Percentiles rank a stretch among this genome's conserved stretches.
These are phyloP conservation scores for Mortierella antarctica DNA, from an alignment of 192 early-diverging fungal genomes.

Conservation along the genomic window DNA sequence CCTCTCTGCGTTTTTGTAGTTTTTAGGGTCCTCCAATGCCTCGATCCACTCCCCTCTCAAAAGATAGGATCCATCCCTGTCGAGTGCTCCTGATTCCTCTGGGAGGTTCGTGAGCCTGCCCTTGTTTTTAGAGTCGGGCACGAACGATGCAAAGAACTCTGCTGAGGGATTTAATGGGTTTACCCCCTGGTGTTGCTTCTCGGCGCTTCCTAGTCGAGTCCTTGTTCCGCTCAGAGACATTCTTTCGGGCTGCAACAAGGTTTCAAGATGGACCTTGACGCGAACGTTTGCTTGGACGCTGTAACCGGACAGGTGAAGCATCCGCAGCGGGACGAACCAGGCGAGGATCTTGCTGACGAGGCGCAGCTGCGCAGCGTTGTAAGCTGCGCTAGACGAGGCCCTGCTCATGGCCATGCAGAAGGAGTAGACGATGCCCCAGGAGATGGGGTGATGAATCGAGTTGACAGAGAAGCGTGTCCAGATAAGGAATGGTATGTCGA, in stretches of 20 bases:
- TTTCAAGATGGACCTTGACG: slow-evolving; percentile 40
- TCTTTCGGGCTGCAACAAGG: slow-evolving; percentile 26
- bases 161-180: slow-evolving; percentile 33
- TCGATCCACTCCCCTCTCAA: slow-evolving; percentile 62
- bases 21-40: slow-evolving; percentile 17
- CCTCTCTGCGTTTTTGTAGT: neutral
- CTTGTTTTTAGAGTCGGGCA: slow-evolving; percentile 9
- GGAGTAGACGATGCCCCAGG: slow-evolving; percentile 33
- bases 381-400: slow-evolving; percentile 20
- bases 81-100: slow-evolving; percentile 35
- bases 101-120: slow-evolving; percentile 25
- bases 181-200: neutral
- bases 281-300: slow-evolving; percentile 7
- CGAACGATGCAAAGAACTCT: slow-evolving; percentile 28
- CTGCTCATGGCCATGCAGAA: slow-evolving; percentile 43
- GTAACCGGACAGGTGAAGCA: slow-evolving; percentile 27
- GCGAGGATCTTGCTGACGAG: slow-evolving; percentile 37
- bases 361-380: slow-evolving; percentile 40
- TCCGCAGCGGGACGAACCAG: slow-evolving; percentile 29
- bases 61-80: slow-evolving; percentile 21
- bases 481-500: slow-evolving; percentile 30
- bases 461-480: slow-evolving; percentile 23
- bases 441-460: slow-evolving; percentile 25
- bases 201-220: slow-evolving; percentile 1
- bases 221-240: slow-evolving; percentile 17